Evolutionary conservation across 228 moss, liverwort and hornwort species (phyloP), one percentile per base, ranked within the genome.

Genomic region (Sphagnum magellanicum): DNA sequence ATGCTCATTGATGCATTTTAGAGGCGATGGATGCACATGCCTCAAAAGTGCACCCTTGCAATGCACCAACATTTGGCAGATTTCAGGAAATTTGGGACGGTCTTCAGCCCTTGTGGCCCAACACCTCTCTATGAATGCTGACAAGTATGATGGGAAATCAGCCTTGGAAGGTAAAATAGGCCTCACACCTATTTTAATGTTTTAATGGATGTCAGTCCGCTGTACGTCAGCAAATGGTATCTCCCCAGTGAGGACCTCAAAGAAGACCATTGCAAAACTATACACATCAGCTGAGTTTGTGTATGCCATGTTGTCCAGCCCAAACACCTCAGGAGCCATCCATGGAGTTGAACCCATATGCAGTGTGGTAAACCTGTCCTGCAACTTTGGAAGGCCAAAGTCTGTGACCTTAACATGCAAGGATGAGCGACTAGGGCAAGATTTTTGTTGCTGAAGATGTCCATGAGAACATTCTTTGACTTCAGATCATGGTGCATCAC

Each of bases 211-310:
- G 53, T 80, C 75, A 50, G 50, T 52, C 46, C 77, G 75, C 50
- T 67, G 64, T 1, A 80, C 58, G n/a, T 74, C 12, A 53, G 72
- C 80, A 8, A 80, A 78, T 47, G 84, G 80, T n/a, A 66, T 75
- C 58, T 68, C 72, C 9, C 81, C 78, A 0, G 81, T 78, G 48
- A 84, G 78, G 50, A 81, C 69, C 69, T 84, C 81, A 46, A 78
- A 84, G 80, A 81, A 75, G 48, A 49, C 72, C 78, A 84, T 73
- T 68, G 84, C 76, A 84, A 84, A 84, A 78, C 73, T 84, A 75
- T 78, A 84, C 80, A 81, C 84, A 71, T 84, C 84, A 47, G 75
- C 68, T 48, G 66, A 16, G 57, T 84, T 81, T 12, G 83, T 75
- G 77, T 74, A 81, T 73, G 67, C 75, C 50, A 59, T 59, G 73